Evolutionary conservation across 495 filamentous ascomycete species (phyloP), one percentile per base, ranked within the genome.

Genomic region (Daldinia caldariorum): DNA sequence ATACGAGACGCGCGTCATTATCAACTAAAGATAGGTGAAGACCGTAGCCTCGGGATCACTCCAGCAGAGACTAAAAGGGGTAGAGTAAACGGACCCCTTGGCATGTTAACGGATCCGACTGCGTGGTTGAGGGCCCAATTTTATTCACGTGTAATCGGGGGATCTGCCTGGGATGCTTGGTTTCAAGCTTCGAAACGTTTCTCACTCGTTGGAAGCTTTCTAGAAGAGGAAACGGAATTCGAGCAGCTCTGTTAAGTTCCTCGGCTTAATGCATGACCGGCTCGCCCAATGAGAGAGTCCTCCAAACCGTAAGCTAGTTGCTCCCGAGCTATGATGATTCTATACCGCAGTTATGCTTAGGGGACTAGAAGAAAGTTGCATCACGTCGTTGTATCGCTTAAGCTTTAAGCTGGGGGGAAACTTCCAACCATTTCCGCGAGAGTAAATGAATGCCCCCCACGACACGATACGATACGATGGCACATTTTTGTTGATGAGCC

Each of bases 221-320:
- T 70, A 70, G 67, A 73, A 70, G 54, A 63, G 67, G 67, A 73
- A 66, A 70, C 53, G 62, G 62, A 67, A 62, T 57, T 63, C 38
- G 50, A 57, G 45, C 54, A 61, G 53, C 47, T 67, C 38, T 61
- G 26, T 66, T 47, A 47, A 43, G 66, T 67, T 66, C 47, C 62
- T 73, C 71, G 71, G 71, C 71, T 67, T 63, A 69, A 73, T 73
- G 71, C 71, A 73, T 35, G 41, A 66, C 65, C 70, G 65, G 31
- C 6, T 61, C 65, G 57, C 64, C 70, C 70, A 72, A 72, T 72
- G 31, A 31, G 43, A 41, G 38, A n/a, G 26, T n/a, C 56, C 56
- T 62, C 50, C 70, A 66, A 68, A 69, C 50, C 53, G 31, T 56
- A 35, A 71, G 56, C 49, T 65, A 72, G 59, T 61, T 69, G 31